Conservation (phyloP, 306 rosid species). For the Vigna trinervia region DNA sequence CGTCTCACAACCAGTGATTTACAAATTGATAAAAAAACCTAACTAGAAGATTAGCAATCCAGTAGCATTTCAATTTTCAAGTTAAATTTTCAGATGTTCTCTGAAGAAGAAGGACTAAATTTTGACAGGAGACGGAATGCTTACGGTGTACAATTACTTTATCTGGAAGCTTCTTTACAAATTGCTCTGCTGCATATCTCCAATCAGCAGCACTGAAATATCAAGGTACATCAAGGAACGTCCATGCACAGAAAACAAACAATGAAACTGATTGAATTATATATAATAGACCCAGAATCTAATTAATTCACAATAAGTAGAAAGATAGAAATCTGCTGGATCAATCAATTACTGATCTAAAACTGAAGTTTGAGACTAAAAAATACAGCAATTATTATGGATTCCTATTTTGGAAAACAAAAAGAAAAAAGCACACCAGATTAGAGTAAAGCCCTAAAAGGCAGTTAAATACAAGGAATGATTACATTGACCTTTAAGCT, state of each 20-base stretch:
- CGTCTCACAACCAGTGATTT: conserved; percentile 23
- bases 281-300: neutral
- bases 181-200: conserved; percentile 83
- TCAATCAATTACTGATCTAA: neutral
- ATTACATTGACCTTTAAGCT: neutral
- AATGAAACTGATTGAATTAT: conserved; percentile 16
- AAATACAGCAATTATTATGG: neutral
- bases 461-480: neutral
- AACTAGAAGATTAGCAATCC: conserved; percentile 7
- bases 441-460: neutral
- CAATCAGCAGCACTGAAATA: conserved; percentile 83
- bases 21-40: conserved; percentile 17
- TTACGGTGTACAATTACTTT: conserved; percentile 88
- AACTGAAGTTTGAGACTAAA: neutral
- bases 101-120: conserved; percentile 20
- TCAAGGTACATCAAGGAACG: conserved; percentile 22
- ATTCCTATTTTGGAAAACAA: neutral
- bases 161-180: conserved; percentile 77
- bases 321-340: neutral
- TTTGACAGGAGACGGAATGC: conserved; percentile 49
- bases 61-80: neutral
- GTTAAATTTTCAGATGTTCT: conserved; percentile 21
- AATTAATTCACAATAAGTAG: neutral
- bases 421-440: neutral
- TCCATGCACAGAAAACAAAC: neutral